Percentiles rank a stretch among this genome's conserved stretches.
Conservation (phyloP, 495 filamentous ascomycete species). For the Cryomyces antarcticus region DNA sequence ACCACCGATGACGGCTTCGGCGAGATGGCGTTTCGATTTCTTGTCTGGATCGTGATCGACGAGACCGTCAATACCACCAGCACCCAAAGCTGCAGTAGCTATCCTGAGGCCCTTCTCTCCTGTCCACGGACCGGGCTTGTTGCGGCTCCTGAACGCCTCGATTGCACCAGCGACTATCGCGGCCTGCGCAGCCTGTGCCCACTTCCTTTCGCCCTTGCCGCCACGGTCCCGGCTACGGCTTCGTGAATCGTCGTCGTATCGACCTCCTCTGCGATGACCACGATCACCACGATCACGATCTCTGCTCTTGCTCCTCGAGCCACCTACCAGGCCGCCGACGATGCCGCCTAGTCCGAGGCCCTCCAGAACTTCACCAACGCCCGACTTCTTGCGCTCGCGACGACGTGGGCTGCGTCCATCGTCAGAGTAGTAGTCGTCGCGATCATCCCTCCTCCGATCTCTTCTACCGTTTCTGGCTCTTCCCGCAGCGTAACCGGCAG, state of each 20-base stretch:
- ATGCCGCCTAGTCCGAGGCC: slow-evolving; percentile 20
- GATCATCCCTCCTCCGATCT: slow-evolving; percentile 5
- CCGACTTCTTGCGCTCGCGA: slow-evolving; percentile 20
- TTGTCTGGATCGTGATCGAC: slow-evolving; percentile 52
- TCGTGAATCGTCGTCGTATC: slow-evolving; percentile 8
- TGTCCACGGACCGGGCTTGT: slow-evolving; percentile 65
- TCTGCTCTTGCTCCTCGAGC: slow-evolving; percentile 23
- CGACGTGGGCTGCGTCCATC: slow-evolving; percentile 6
- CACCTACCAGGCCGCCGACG: slow-evolving; percentile 17
- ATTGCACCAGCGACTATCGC: slow-evolving; percentile 70
- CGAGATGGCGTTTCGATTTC: slow-evolving; percentile 43
- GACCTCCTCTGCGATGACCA: slow-evolving; percentile 26
- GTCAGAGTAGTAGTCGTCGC: slow-evolving; percentile 17
- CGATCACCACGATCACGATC: slow-evolving; percentile 18
- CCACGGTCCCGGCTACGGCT: slow-evolving; percentile 24
- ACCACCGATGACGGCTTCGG: slow-evolving; percentile 69
- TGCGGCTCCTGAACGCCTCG: slow-evolving; percentile 72
- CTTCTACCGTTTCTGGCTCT: slow-evolving; percentile 4
- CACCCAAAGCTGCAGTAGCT: slow-evolving; percentile 66
- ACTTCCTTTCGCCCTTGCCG: slow-evolving; percentile 35
- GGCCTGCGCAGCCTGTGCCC: slow-evolving; percentile 70
- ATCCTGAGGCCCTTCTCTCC: slow-evolving; percentile 75
- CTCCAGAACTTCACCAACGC: slow-evolving; percentile 17
- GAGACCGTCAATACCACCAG: slow-evolving; percentile 64
- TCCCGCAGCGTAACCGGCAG: slow-evolving; percentile 12